Base-by-base conservation (phyloP, 495 filamentous ascomycete genomes). In the Penicillium ucsense region DNA sequence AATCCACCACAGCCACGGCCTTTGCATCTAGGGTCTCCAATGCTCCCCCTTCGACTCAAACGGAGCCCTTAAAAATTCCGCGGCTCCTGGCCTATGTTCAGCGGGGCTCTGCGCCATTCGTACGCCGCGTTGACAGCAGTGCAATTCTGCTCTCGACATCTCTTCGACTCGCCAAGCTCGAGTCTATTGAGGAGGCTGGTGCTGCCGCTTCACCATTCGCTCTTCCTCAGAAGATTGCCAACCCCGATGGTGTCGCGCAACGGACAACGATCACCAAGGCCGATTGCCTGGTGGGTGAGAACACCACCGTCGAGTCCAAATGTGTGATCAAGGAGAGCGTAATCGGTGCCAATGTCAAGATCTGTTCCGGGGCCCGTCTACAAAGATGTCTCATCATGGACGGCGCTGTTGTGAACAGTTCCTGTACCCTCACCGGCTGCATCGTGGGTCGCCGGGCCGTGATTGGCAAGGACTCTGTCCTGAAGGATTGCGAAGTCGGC, bases 401-500 rank as follows among this genome's bases (percentile, higher is more conserved):
- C 46, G 87, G 88, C 6, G 89, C 83, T 4, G 80, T 85, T 4
- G 82, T 5, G 81, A 83, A 55, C 79, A 83, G 41, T 11, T 34
- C 41, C 20, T 84, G 79, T 51, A 81, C 82, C 57, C 64, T 97
- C 40, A 89, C 82, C 6, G 86, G 85, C 3, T 94, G 88, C 55
- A 80, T 95, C 28, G 59, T 97, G 7, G 92, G 94, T 1, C 77
- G 81, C 43, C 67, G 86, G 41, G 80, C 77, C 41, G 81, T 80
- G 56, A 76, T 97, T 40, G 89, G 89, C 1, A 81, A 84, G 28
- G 84, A 84, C 39, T 84, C 78, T 40, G 73, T 75, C 11, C 67
- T 98, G 46, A 86, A 80, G 46, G 88, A 96, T 48, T 94, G 89
- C 55, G 89, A 95, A 64, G 81, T 96, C 3, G 87, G 94, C 61